Base-by-base conservation (phyloP, 1,139 yeast species). In the Diutina ranongensis region DNA sequence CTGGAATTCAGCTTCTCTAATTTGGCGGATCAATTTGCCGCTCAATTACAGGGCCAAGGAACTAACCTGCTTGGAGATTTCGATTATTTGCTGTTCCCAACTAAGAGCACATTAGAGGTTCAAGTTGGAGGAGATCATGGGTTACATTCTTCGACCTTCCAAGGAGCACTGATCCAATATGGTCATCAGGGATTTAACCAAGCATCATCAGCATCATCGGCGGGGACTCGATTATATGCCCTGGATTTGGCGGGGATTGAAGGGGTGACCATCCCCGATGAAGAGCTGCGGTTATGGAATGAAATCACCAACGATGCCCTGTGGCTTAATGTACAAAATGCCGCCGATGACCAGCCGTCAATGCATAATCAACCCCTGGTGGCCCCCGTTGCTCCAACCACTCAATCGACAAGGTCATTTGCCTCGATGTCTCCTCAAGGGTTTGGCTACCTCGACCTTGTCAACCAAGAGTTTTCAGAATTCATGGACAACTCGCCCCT, bases 231-330 rank as follows among this genome's bases (percentile, higher is more conserved):
- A 10, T 20, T 28, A n/a, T 38, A 38, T 27, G 42, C 28, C 16
- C 42, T 38, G 42, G 64, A 66, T 47, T 59, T 65, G 47, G 64
- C 67, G 1, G 74, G 73, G 4, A 68, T 71, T 35, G 76, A 70
- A 54, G 75, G 74, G 4, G 58, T 68, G 36, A 64, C 73, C 0
- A 67, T 66, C 48, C 55, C 67, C 32, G 70, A 66, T 44, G 74
- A 70, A 46, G 87, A 83, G 54, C 74, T 76, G 53, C 74, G 82
- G 54, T 60, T 86, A 46, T 80, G 94, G 89, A 77, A 78, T 57
- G 86, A 82, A 54, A 78, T 83, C 50, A 77, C 86, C 2, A 73
- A 73, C 57, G 87, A 78, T 57, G 87, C 94, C 13, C 83, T 72
- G 57, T 83, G 92, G 92, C 60, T 82, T 46, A 61, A 58, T 45